Evolutionary conservation across 768 basidiomycete genomes (phyloP), one percentile per base, ranked within the genome.

Genomic region (Leccinum uliginosum): DNA sequence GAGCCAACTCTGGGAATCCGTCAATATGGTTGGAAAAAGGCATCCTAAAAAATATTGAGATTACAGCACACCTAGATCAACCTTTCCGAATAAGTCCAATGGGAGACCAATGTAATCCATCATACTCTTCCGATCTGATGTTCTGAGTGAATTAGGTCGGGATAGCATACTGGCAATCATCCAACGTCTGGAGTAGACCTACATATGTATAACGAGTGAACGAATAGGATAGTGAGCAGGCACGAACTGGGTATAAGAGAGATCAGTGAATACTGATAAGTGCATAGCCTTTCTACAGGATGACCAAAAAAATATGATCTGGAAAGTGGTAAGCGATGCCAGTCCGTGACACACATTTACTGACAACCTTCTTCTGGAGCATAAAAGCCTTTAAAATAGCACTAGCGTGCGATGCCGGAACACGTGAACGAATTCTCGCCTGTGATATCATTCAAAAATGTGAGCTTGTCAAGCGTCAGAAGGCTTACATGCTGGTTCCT

Each of bases 251-350:
- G 96, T 58, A 98, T 80, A 8, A 98, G 78, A 0, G 96, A 93
- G 48, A 97, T 83, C n/a, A 98, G 79, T 0, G 94, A 96, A 71
- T 99, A 99, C 70, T 99, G 97, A 67, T 93, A 98, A 24, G 94
- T 98, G 75, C 96, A 98, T 19, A 99, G 75, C 48, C 86, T 85
- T 72, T 99, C 97, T 2, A 98, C 96, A 0, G 96, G 96, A 67
- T 96, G 92, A 6, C 95, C 95, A 65, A 83, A 97, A n/a, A 72
- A 99, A 95, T 86, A 98, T 89, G 57, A 98, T 89, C 93, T 96
- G 67, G 50, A 6, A 26, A 34, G 24, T 14, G 17, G 38, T 66
- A 44, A 64, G 52, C 21, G 46, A 55, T 17, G 63, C n/a, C n/a
- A n/a, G 51, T 38, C 30, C 24, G 54, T 35, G 17, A 54, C 19